Conservation (phyloP, 148 eudicot species). For the Bassia scoparia region DNA sequence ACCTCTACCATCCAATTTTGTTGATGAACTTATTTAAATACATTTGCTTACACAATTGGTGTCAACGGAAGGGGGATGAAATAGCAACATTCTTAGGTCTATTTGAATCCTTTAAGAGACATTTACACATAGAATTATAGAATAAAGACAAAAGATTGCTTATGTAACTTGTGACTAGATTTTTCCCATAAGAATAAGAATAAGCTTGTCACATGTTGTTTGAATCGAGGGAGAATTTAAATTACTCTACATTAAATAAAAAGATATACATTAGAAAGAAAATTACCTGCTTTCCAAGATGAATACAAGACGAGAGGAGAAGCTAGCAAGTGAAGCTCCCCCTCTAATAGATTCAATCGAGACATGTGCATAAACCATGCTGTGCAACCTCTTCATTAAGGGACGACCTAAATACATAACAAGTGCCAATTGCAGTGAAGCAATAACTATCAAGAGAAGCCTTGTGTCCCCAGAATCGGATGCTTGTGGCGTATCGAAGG, state of each 20-base stretch:
- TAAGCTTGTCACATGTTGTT: background rate
- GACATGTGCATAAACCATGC: conserved; percentile 84
- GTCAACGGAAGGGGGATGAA: too few species aligned
- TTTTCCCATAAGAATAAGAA: too few species aligned
- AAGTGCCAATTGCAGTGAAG: conserved; percentile 74
- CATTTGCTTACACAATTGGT: too few species aligned
- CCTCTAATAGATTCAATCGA: conserved; percentile 73
- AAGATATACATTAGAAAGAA: background rate
- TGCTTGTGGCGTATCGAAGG: conserved; percentile 58
- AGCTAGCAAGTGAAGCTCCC: conserved; percentile 72
- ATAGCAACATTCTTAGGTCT: too few species aligned
- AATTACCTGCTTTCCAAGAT: conserved; percentile 90
- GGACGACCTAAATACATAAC: conserved; percentile 82
- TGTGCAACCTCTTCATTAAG: conserved; percentile 90
- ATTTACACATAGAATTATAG: background rate
- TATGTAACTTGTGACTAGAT: too few species aligned
- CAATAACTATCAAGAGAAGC: conserved; percentile 83
- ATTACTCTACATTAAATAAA: background rate
- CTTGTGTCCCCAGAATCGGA: conserved; percentile 70
- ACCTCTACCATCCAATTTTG: too few species aligned
- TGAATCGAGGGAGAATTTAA: background rate
- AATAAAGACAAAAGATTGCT: too few species aligned
- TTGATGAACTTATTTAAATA: too few species aligned
- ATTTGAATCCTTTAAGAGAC: too few species aligned
- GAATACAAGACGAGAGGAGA: conserved; percentile 85